These are phyloP conservation scores for Exobasidium rhododendri DNA, from an alignment of 1,284 basidiomycete species.

Conservation along the genomic window DNA sequence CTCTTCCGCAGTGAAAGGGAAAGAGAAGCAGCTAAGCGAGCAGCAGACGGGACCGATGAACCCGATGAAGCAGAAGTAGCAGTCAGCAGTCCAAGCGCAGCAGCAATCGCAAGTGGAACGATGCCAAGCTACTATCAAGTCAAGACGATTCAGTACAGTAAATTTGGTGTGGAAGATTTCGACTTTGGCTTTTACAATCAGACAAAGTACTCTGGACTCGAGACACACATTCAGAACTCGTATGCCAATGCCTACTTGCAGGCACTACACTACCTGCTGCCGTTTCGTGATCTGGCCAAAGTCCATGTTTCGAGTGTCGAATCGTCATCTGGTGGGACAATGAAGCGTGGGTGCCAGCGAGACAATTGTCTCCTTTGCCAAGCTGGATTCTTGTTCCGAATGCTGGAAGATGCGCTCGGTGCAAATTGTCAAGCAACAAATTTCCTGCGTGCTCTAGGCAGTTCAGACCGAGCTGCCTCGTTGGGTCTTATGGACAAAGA, in stretches of 20 bases:
- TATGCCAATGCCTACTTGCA: slow-evolving; percentile 94
- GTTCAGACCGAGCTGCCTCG: slow-evolving; percentile 69
- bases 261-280: slow-evolving; percentile 76
- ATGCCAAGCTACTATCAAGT: slow-evolving; percentile 82
- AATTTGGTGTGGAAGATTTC: slow-evolving; percentile 98
- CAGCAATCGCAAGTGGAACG: slow-evolving; percentile 8
- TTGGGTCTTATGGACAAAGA: slow-evolving; percentile 88
- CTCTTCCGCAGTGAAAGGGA: slow-evolving; percentile 77
- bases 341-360: slow-evolving; percentile 65
- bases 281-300: slow-evolving; percentile 78
- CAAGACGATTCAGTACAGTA: slow-evolving; percentile 96
- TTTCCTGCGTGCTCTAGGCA: slow-evolving; percentile 88
- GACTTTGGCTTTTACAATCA: slow-evolving; percentile 70
- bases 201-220: slow-evolving; percentile 83
- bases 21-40: slow-evolving; percentile 44
- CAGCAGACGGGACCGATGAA: slow-evolving; percentile 3
- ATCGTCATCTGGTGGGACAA: slow-evolving; percentile 53
- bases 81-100: slow-evolving; percentile 21
- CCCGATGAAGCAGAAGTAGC: slow-evolving; percentile 29
- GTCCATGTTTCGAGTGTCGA: slow-evolving; percentile 63
- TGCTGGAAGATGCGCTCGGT: slow-evolving; percentile 91
- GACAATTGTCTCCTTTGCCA: slow-evolving; percentile 94
- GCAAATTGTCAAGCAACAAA: slow-evolving; percentile 95
- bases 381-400: slow-evolving; percentile 87
- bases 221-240: slow-evolving; percentile 94